A percentile compares a stretch with the other conserved stretches of the same genome.
Evolutionary conservation across 108 stramenopile genomes (phyloP).

Genomic region (Parietichytrium sp.): DNA sequence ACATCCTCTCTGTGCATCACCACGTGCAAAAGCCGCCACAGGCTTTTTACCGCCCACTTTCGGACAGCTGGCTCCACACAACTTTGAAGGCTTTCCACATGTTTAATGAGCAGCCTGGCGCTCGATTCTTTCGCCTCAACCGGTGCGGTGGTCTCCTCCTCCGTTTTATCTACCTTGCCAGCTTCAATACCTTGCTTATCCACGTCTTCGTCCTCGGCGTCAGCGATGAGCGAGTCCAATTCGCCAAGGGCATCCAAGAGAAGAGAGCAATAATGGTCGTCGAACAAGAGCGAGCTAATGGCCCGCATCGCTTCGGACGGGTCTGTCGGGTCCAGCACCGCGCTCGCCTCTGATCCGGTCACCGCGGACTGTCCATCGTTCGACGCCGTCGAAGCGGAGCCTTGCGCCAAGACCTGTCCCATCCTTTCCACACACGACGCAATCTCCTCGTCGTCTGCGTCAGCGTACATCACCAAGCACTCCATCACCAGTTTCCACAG

Average conservation of each 20-base stretch:
- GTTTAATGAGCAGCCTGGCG: neutral
- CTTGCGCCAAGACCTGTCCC: neutral
- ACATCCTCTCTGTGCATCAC: neutral
- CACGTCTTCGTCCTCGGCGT: neutral
- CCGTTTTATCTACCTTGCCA: neutral
- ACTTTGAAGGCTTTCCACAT: neutral
- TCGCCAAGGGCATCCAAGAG: neutral
- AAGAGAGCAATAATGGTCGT: neutral
- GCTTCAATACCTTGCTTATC: neutral
- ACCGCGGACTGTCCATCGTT: neutral
- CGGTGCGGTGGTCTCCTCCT: neutral
- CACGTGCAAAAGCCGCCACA: conserved; percentile 11
- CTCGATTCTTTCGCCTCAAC: too few species aligned
- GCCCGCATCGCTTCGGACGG: neutral
- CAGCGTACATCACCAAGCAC: neutral
- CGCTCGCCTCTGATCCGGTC: neutral
- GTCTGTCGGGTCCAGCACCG: neutral
- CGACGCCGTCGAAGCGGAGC: too few species aligned
- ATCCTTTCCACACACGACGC: neutral
- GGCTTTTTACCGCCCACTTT: neutral
- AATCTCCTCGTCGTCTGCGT: neutral
- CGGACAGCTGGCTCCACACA: neutral
- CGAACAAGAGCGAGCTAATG: neutral
- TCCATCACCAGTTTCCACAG: conserved; percentile 22
- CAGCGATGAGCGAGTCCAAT: neutral